Evolutionary conservation across 306 rosid species (phyloP), one percentile per base, ranked within the genome.

Genomic region (Vigna radiata): DNA sequence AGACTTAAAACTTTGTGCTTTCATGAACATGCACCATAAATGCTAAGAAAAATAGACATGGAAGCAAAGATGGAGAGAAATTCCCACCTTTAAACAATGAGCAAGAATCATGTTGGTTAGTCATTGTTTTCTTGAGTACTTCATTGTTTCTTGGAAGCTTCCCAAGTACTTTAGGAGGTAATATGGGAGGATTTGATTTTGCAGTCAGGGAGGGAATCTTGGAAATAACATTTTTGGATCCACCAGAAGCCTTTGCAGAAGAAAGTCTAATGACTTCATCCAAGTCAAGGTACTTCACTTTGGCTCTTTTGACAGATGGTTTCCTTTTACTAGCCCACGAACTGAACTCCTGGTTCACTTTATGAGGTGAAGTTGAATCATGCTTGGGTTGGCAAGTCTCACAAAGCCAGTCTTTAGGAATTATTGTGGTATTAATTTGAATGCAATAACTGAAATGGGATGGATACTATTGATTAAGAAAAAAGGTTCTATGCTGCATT

Each of bases 361-460:
- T 69, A 77, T 64, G 47, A 8, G 55, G 62, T 23, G 74, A 72
- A 53, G 54, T 63, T 25, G n/a, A 4, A 55, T 23, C 74, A 3
- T 39, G 41, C 25, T 47, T 49, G 46, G 68, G 9, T 36, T 52
- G 15, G 73, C 98, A 93, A 23, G 78, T 13, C 27, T 85, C 88
- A 74, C 98, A 93, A 17, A 77, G 13, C 98, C 97, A 93, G 8
- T 61, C 43, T 3, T 78, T 70, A 8, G 87, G 89, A 70, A 81
- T 27, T 18, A 18, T 74, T 6, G 1, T 1, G 7, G 8, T 6
- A 76, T 4, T 0, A 18, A 1, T 14, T 54, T 25, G 54, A 89
- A 88, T 88, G 85, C 97, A 93, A 68, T 89, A 91, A 67, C 98
- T 93, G 89, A 75, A 87, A 72, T 41, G 37, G 59, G 70, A 82